Evolutionary conservation across 768 basidiomycete genomes (phyloP).

Genomic region (Russula sp.): DNA sequence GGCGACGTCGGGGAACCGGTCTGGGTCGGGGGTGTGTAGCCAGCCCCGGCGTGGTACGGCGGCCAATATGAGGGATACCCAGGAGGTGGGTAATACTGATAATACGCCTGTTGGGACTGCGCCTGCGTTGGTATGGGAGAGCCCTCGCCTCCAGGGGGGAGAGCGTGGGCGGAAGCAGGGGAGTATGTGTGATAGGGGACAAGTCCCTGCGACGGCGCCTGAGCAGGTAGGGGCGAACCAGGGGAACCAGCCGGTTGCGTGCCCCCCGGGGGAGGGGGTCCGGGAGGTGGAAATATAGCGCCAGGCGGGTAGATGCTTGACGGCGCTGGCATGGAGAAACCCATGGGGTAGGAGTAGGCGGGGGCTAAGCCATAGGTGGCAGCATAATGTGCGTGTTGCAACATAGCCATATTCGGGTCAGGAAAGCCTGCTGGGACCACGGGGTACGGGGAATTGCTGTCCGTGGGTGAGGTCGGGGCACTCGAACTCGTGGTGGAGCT

Average conservation of each 20-base stretch:
- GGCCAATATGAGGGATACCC: conserved; percentile 23
- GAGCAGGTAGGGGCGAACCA: conserved; percentile 11
- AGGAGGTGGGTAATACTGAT: conserved; percentile 20
- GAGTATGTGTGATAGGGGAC: conserved; percentile 12
- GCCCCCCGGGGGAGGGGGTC: conserved; percentile 5
- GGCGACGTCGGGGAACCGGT: conserved; percentile 19
- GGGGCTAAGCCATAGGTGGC: conserved; percentile 19
- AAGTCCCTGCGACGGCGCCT: conserved; percentile 9
- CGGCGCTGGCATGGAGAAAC: conserved; percentile 17
- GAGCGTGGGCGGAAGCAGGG: neutral
- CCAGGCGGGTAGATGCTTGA: conserved; percentile 6
- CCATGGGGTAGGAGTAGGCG: conserved; percentile 17
- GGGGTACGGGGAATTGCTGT: conserved; percentile 6
- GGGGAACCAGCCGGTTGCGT: conserved; percentile 4
- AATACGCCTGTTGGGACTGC: conserved; percentile 19
- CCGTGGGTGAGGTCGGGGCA: conserved; percentile 20
- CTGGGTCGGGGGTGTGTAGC: conserved; percentile 15
- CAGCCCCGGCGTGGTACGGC: conserved; percentile 6
- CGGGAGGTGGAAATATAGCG: conserved; percentile 11
- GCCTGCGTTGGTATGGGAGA: conserved; percentile 7
- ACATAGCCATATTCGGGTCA: conserved; percentile 23
- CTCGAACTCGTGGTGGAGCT: conserved; percentile 6
- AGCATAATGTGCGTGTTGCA: conserved; percentile 24
- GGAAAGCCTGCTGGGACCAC: conserved; percentile 10
- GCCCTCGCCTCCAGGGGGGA: conserved; percentile 7